Evolutionary conservation across 352 stramenopile genomes (phyloP).

Genomic region (Aphanomyces cochlioides): DNA sequence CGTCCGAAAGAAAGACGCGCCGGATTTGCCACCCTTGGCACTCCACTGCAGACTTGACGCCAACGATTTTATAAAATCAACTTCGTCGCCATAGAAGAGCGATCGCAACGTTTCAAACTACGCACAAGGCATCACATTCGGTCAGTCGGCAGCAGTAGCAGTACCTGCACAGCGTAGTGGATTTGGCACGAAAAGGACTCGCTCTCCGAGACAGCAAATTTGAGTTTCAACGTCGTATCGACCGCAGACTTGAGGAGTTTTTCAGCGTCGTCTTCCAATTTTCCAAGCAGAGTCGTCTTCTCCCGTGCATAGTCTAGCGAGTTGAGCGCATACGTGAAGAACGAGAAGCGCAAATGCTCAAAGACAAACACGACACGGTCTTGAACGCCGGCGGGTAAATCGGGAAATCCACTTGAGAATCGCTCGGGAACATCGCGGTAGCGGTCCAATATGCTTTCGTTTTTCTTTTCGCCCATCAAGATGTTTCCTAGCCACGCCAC

Average conservation of each 20-base stretch:
- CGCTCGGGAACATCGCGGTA: slow-evolving; percentile 47
- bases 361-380: slow-evolving; percentile 90
- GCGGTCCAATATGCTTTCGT: slow-evolving; percentile 11
- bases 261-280: slow-evolving; percentile 42
- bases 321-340: slow-evolving; percentile 92
- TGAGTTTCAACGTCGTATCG: slow-evolving; percentile 27
- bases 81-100: slow-evolving; percentile 68
- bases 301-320: slow-evolving; percentile 86
- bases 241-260: slow-evolving; percentile 25
- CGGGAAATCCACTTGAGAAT: slow-evolving; percentile 77
- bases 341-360: slow-evolving; percentile 91
- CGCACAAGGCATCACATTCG: slow-evolving; percentile 34
- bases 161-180: slow-evolving; percentile 77
- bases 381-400: slow-evolving; percentile 84
- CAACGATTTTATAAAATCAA: slow-evolving; percentile 75
- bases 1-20: slow-evolving; percentile 94
- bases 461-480: slow-evolving; percentile 26
- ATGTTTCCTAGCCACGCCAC: slow-evolving; percentile 55
- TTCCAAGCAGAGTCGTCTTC: slow-evolving; percentile 54
- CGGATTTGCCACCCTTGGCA: slow-evolving; percentile 95
- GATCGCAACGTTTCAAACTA: slow-evolving; percentile 92
- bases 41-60: slow-evolving; percentile 85
- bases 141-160: background rate
- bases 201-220: slow-evolving; percentile 19
- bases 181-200: slow-evolving; percentile 61